Evolutionary conservation across 2,329 filamentous ascomycete species (phyloP).

Genomic region (Trichoderma harzianum): DNA sequence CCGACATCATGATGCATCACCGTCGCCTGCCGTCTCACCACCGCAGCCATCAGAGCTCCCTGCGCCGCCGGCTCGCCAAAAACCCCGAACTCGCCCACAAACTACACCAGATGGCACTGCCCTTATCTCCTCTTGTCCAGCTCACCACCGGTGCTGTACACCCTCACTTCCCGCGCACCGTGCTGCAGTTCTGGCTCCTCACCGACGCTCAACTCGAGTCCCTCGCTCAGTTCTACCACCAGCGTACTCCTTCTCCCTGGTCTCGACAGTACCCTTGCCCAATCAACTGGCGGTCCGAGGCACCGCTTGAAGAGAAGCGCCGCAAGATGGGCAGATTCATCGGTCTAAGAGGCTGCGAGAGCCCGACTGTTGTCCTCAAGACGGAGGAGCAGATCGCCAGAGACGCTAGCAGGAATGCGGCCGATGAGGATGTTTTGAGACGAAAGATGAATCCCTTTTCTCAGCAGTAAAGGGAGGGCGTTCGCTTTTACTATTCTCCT

Average conservation of each 20-base stretch:
- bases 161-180: constrained; percentile 60
- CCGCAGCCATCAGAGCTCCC: constrained; percentile 27
- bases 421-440: constrained; percentile 47
- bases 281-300: constrained; percentile 57
- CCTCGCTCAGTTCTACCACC: constrained; percentile 71
- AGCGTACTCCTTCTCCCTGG: constrained; percentile 56
- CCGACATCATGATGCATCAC: constrained; percentile 31
- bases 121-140: constrained; percentile 64
- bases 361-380: constrained; percentile 34
- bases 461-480: background rate
- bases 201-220: constrained; percentile 67
- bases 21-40: constrained; percentile 32
- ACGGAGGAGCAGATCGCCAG: constrained; percentile 48
- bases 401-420: constrained; percentile 37
- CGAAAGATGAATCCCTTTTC: constrained; percentile 41
- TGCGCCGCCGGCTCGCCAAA: constrained; percentile 35
- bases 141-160: constrained; percentile 60
- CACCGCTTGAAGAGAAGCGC: constrained; percentile 64
- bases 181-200: constrained; percentile 71
- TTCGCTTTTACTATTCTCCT: background rate
- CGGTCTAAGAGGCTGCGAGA: constrained; percentile 58
- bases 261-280: constrained; percentile 62
- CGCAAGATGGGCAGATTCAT: constrained; percentile 72
- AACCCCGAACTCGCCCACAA: constrained; percentile 58
- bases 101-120: constrained; percentile 62